Conservation (phyloP, 495 filamentous ascomycete species). For the Margaritispora aquatica region DNA sequence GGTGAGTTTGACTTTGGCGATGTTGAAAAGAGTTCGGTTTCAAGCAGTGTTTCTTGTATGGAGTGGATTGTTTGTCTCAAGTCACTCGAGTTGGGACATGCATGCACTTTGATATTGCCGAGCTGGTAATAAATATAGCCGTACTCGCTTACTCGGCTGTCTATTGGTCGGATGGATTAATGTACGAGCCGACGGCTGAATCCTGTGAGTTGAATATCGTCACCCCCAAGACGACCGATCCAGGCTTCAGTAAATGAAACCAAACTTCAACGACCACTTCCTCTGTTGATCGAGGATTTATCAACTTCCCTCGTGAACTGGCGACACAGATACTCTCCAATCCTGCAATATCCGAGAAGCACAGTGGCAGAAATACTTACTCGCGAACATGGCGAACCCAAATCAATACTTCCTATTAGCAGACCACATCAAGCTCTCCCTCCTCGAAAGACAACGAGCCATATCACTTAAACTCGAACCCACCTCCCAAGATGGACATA, state of each 20-base stretch:
- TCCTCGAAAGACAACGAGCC: constrained; percentile 87
- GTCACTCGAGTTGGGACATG: background rate
- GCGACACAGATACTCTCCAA: too few relatives aligned
- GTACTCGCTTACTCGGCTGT: background rate
- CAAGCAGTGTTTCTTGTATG: background rate
- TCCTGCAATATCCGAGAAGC: background rate
- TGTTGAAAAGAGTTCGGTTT: background rate
- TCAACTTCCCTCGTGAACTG: too few relatives aligned
- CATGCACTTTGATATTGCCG: background rate
- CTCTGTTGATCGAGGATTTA: background rate
- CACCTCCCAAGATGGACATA: constrained; percentile 81
- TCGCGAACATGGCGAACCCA: constrained; percentile 41
- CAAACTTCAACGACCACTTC: too few relatives aligned
- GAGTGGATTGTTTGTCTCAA: background rate
- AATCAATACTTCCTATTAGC: constrained; percentile 68
- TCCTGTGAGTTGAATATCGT: background rate
- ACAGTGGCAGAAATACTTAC: background rate
- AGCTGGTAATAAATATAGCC: background rate
- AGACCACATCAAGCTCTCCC: constrained; percentile 72
- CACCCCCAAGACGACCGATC: background rate
- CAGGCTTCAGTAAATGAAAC: background rate
- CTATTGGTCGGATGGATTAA: background rate
- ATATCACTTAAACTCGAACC: constrained; percentile 77
- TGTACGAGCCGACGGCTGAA: background rate
- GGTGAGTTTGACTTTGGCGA: background rate